Evolutionary conservation across 1,284 basidiomycete species (phyloP).

Genomic region (Rhodotorula glutinis): DNA sequence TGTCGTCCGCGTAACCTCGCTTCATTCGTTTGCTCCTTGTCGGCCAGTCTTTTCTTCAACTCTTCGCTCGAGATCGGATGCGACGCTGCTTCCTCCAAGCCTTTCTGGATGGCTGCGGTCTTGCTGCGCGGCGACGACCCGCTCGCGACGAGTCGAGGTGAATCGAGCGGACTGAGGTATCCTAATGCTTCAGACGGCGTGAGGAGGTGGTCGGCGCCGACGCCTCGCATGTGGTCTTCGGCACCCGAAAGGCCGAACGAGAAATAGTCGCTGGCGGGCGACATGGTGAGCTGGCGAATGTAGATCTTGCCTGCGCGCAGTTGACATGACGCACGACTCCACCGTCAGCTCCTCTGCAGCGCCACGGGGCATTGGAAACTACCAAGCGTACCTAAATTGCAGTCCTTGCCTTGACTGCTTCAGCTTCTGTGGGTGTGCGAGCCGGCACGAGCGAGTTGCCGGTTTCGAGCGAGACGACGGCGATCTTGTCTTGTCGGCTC

Average conservation of each 20-base stretch:
- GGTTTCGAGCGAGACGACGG: too few relatives aligned
- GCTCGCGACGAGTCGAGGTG: slow-evolving; percentile 1
- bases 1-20: neutral
- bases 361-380: too few relatives aligned
- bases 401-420: too few relatives aligned
- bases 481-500: too few relatives aligned
- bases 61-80: neutral
- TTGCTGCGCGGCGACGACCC: neutral
- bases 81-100: neutral
- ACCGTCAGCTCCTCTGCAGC: too few relatives aligned
- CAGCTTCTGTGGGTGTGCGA: too few relatives aligned
- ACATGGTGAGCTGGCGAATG: neutral
- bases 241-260: slow-evolving; percentile 1
- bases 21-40: neutral
- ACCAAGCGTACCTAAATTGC: too few relatives aligned
- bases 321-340: too few relatives aligned
- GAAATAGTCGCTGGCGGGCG: slow-evolving; percentile 9
- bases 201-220: slow-evolving; percentile 3
- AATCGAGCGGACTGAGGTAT: slow-evolving; percentile 26
- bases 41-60: neutral
- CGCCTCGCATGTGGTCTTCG: slow-evolving; percentile 14
- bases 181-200: slow-evolving; percentile 17
- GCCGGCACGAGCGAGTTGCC: too few relatives aligned
- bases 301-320: too few relatives aligned
- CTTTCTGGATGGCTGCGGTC: neutral